Evolutionary conservation across 805 yeast species (phyloP).

Genomic region (Metschnikowia cubensis): DNA sequence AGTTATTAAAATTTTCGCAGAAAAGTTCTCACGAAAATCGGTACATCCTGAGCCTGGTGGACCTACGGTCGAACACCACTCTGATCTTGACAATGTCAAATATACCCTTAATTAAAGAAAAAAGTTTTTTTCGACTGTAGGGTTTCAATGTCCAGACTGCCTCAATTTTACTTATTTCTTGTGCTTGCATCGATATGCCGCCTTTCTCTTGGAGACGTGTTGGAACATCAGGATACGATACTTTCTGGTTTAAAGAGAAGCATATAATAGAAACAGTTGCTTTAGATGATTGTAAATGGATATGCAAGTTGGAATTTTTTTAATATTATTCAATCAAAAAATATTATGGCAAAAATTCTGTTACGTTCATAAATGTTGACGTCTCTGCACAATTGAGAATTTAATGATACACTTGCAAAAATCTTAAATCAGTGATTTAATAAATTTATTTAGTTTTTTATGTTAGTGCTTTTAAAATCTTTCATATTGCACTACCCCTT

Average conservation of each 20-base stretch:
- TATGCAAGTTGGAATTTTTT: not conserved
- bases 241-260: not conserved
- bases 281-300: not conserved
- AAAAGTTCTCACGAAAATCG: slow-evolving; percentile 13
- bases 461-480: no score
- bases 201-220: no score
- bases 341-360: not conserved
- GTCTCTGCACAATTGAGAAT: not conserved
- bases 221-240: not conserved
- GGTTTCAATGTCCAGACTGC: not conserved
- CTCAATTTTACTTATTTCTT: no score
- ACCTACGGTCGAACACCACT: not conserved
- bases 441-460: no score
- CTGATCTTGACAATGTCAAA: not conserved
- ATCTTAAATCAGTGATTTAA: not conserved
- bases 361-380: not conserved
- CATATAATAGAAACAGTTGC: not conserved
- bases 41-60: slow-evolving; percentile 8
- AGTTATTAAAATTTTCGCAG: slow-evolving; percentile 13
- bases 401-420: not conserved
- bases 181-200: no score
- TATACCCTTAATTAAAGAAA: not conserved
- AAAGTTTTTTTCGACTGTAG: not conserved
- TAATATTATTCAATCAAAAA: no score
- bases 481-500: no score